Evolutionary conservation across 257 asterid genomes (phyloP).

Genomic region (Solanum lignicaule): DNA sequence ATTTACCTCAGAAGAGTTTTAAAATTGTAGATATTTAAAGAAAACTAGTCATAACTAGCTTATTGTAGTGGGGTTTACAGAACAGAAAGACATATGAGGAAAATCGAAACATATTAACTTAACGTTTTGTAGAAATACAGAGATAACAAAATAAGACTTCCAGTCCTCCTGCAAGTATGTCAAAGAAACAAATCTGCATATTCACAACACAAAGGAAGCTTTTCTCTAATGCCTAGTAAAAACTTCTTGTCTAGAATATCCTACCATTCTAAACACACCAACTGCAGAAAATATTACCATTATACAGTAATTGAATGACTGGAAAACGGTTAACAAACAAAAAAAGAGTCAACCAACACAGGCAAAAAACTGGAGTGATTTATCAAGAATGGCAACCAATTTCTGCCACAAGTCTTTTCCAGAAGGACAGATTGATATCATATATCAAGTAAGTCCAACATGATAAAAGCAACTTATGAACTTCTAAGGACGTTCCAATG

Average conservation of each 20-base stretch:
- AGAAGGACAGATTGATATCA: neutral
- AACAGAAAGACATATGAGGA: neutral
- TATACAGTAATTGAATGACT: neutral
- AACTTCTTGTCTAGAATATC: neutral
- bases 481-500: neutral
- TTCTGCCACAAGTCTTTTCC: neutral
- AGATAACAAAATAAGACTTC: neutral
- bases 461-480: neutral
- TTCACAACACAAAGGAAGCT: neutral
- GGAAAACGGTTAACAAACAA: neutral
- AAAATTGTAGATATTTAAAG: neutral
- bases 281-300: neutral
- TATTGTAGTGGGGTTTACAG: neutral
- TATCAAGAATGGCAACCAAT: neutral
- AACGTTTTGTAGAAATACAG: neutral
- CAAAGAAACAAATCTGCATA: neutral
- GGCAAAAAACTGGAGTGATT: neutral
- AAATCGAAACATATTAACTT: neutral
- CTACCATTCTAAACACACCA: neutral
- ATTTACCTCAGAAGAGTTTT: neutral
- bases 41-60: neutral
- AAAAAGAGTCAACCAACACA: neutral
- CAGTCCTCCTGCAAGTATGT: neutral
- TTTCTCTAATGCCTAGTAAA: neutral
- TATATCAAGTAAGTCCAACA: neutral